Percentiles rank a stretch among this genome's conserved stretches.
phyloP scores from a whole-genome alignment of 768 basidiomycete species.

The Sporobolomyces roseus region DNA sequence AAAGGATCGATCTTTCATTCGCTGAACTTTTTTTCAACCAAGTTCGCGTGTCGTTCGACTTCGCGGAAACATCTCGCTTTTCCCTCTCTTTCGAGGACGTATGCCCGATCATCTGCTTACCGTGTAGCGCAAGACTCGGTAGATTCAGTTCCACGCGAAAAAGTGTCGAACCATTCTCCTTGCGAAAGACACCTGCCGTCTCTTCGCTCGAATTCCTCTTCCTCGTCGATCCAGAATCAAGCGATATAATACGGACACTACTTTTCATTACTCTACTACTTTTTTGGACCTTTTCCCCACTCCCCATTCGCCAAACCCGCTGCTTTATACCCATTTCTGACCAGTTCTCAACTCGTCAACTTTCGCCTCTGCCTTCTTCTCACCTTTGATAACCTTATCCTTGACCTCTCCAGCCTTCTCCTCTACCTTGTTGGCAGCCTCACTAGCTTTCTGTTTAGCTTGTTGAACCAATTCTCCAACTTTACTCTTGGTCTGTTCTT shows the following conservation, averaged over 20 bases:
- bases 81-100: no score
- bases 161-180: no score
- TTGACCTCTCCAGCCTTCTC: conserved; percentile 24
- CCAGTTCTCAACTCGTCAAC: conserved; percentile 19
- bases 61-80: neutral
- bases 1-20: neutral
- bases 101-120: no score
- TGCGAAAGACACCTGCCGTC: no score
- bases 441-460: conserved; percentile 24
- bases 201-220: no score
- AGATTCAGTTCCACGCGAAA: no score
- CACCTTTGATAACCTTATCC: conserved; percentile 4
- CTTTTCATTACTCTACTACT: no score
- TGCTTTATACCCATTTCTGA: conserved; percentile 30
- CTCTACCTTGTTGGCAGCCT: conserved; percentile 1
- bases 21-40: neutral
- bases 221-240: no score
- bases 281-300: no score
- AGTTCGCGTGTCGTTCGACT: neutral
- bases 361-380: conserved; percentile 24
- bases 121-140: no score
- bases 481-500: conserved; percentile 9
- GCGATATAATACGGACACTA: no score
- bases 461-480: conserved; percentile 9
- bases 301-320: no score